Conservation (phyloP, 352 stramenopile species). For the Globisporangium irregulare region DNA sequence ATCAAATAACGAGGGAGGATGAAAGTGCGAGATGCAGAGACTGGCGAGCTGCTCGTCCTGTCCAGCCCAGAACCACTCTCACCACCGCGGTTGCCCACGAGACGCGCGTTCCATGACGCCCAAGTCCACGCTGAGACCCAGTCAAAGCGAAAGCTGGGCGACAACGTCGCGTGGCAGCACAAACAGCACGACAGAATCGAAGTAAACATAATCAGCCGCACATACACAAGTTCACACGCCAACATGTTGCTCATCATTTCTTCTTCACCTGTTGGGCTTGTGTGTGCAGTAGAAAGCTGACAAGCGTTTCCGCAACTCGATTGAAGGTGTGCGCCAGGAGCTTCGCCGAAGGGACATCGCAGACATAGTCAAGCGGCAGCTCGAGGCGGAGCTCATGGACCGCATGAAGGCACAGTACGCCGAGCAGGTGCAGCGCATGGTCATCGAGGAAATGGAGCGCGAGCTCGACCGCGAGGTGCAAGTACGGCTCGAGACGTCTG, state of each 20-base stretch:
- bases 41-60: slow-evolving; percentile 48
- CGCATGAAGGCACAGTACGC: slow-evolving; percentile 61
- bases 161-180: slow-evolving; percentile 45
- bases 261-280: not conserved
- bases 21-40: slow-evolving; percentile 61
- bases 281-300: slow-evolving; percentile 42
- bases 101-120: not conserved
- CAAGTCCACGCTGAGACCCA: slow-evolving; percentile 52
- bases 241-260: not conserved
- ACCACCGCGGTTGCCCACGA: not conserved
- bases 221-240: not conserved
- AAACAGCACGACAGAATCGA: slow-evolving; percentile 44
- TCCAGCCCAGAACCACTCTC: not conserved
- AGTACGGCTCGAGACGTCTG: slow-evolving; percentile 42
- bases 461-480: slow-evolving; percentile 60
- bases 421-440: slow-evolving; percentile 46
- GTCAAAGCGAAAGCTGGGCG: slow-evolving; percentile 46
- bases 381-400: slow-evolving; percentile 61
- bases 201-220: slow-evolving; percentile 22
- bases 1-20: slow-evolving; percentile 9
- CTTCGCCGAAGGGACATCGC: slow-evolving; percentile 44
- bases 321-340: slow-evolving; percentile 48
- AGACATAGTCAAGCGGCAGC: slow-evolving; percentile 21
- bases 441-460: slow-evolving; percentile 59
- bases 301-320: slow-evolving; percentile 39